phyloP scores from a whole-genome alignment of 116 monocot species.

The Phalaenopsis hybrid region DNA sequence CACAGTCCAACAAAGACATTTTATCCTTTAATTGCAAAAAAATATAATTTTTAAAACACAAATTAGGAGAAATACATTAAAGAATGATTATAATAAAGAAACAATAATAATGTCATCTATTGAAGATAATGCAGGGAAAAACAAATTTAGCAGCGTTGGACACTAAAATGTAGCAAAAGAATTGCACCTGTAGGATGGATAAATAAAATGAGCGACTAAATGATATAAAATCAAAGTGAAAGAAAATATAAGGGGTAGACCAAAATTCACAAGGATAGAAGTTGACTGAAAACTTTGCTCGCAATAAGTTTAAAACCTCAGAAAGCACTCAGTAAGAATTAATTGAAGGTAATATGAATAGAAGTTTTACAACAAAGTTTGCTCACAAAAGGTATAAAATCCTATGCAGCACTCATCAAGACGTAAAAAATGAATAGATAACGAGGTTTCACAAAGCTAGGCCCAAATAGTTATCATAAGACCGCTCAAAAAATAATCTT shows the following conservation, averaged over 20 bases:
- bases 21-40: no score
- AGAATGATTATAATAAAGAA: neutral
- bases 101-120: neutral
- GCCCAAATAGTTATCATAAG: neutral
- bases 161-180: no score
- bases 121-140: neutral
- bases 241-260: neutral
- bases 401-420: neutral
- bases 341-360: neutral
- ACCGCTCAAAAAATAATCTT: neutral
- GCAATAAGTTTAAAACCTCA: neutral
- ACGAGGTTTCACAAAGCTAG: neutral
- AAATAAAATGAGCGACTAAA: neutral
- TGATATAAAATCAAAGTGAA: neutral
- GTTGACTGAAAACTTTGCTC: neutral
- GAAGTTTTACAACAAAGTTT: neutral
- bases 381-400: neutral
- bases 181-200: neutral
- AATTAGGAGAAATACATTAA: neutral
- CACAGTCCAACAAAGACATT: no score
- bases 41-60: no score
- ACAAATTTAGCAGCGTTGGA: no score
- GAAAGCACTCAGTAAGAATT: neutral
- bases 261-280: neutral
- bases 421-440: neutral